Base-by-base conservation (phyloP, 345 rosid genomes). In the Salix arbutifolia region DNA sequence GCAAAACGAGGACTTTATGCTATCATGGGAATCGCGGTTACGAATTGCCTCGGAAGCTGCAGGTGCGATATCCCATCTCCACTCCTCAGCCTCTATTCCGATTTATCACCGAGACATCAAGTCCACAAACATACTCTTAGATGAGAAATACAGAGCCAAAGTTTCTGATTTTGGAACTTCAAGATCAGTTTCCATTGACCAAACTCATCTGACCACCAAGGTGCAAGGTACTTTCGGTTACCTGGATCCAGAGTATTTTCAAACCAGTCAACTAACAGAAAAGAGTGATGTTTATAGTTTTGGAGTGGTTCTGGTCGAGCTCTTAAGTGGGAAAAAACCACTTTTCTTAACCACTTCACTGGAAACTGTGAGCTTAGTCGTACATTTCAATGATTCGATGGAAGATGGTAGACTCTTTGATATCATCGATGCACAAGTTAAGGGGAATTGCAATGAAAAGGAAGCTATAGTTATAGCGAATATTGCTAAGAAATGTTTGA, bases 181-280 rank as follows among this genome's bases (percentile, higher is more conserved):
- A 0, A 83, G 64, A 35, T 70, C 74, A 4, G 65, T 79, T 13
- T 23, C 78, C 5, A 31, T 50, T 10, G 79, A 79, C 23, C 65
- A 42, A 69, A 72, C 85, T 35, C 83, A 79, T 17, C 17, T 79
- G n/a, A 83, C 85, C 23, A 79, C 78, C n/a, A 37, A 6, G 30
- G 73, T 83, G 2, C 74, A 76, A 40, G 85, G 85, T 1, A 83
- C 85, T 11, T 79, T 79, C 44, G 85, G 85, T 1, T 83, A 83
- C 78, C 53, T 79, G 0, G 80, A 79, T 38, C 83, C 78, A 0
- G 73, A 76, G 33, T 78, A 79, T 38, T 83, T 76, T 42, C 69
- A 33, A n/a, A n/a, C 80, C 0, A 42, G 74, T 5, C 74, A 73
- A n/a, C 69, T 76, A 53, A 76, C 84, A 19, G 80, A 73, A 5